A percentile compares a stretch with the other conserved stretches of the same genome.
phyloP scores from a whole-genome alignment of 768 basidiomycete genomes.

The Suillus cothurnatus region DNA sequence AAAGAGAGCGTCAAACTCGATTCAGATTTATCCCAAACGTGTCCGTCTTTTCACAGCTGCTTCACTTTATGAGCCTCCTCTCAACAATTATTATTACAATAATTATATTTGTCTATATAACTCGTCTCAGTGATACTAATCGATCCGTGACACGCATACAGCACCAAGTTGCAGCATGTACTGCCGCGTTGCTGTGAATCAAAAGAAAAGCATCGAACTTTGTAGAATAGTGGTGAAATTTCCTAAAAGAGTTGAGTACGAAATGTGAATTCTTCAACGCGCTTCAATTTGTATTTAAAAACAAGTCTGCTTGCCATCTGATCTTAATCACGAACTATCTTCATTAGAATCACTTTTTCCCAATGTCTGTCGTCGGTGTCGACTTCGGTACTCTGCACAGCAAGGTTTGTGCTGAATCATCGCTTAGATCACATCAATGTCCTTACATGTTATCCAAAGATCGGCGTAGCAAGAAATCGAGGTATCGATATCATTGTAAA shows the following conservation, averaged over 20 bases:
- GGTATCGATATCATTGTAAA: constrained; percentile 99
- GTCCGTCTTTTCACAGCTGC: background rate
- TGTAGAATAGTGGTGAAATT: constrained; percentile 4
- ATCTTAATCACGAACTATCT: constrained; percentile 3
- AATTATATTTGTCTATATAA: too few species aligned
- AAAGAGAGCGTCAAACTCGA: background rate
- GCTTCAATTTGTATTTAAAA: constrained; percentile 11
- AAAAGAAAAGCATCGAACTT: constrained; percentile 4
- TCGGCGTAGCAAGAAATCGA: constrained; percentile 92
- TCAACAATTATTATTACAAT: too few species aligned
- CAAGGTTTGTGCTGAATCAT: constrained; percentile 55
- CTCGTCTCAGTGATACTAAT: too few species aligned
- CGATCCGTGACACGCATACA: too few species aligned
- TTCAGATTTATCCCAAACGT: background rate
- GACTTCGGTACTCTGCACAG: constrained; percentile 91
- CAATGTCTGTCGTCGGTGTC: constrained; percentile 92
- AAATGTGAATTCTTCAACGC: background rate
- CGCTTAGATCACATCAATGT: constrained; percentile 9
- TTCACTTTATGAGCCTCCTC: background rate
- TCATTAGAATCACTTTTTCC: background rate
- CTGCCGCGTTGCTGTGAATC: too few species aligned
- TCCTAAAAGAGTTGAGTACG: background rate
- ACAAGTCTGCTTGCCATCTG: constrained; percentile 9
- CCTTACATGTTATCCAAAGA: constrained; percentile 45
- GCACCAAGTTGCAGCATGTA: background rate